Evolutionary conservation across 2,329 filamentous ascomycete genomes (phyloP).

Genomic region (Apiospora rasikravindrae): DNA sequence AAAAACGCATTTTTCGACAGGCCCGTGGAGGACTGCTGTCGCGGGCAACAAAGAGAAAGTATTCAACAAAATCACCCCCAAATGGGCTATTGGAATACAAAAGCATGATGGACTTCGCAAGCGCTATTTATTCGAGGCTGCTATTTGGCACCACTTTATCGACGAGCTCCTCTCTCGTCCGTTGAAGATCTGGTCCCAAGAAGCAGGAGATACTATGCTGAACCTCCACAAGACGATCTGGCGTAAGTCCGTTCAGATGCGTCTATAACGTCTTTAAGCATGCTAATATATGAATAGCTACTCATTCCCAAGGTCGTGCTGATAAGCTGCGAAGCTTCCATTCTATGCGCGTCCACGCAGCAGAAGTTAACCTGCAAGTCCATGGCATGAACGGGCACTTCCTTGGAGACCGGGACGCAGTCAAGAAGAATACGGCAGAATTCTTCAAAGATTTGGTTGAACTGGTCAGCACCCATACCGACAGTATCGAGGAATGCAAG

Average conservation of each 20-base stretch:
- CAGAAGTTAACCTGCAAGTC: not conserved
- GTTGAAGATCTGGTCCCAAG: not conserved
- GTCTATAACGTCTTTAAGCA: too few species aligned
- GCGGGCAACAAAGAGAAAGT: not conserved
- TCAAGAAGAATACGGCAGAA: not conserved
- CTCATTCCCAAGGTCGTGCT: accelerated
- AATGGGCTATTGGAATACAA: not conserved
- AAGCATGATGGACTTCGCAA: not conserved
- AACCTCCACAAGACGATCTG: not conserved
- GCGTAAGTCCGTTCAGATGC: not conserved
- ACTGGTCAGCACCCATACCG: not conserved
- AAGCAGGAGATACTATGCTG: not conserved
- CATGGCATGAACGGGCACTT: not conserved
- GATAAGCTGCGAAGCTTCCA: not conserved
- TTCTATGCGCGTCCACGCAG: not conserved
- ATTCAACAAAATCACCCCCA: not conserved
- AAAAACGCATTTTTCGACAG: not conserved
- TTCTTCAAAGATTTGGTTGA: not conserved
- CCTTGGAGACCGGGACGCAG: not conserved
- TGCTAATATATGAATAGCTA: not conserved
- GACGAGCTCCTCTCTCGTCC: not conserved
- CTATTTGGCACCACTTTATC: not conserved
- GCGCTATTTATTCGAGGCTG: not conserved
- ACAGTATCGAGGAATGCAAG: too few species aligned
- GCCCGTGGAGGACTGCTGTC: not conserved